Percentiles rank a stretch among this genome's conserved stretches.
Evolutionary conservation across 2,329 filamentous ascomycete genomes (phyloP).

Genomic region (Sporothrix mexicana): DNA sequence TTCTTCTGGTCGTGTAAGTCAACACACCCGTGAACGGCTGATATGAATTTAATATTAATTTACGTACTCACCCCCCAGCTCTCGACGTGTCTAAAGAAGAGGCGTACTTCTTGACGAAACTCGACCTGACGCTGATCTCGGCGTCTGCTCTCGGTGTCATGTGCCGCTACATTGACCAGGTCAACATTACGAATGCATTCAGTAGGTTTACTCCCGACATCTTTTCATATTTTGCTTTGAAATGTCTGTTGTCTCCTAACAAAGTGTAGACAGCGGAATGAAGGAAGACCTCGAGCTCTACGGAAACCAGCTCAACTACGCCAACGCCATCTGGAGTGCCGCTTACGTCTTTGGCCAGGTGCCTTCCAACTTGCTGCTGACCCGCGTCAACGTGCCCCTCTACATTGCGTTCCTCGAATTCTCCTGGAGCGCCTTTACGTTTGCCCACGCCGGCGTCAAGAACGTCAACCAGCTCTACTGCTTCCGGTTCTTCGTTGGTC

Average conservation of each 20-base stretch:
- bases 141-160: slow-evolving; percentile 41
- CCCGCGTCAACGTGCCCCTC: slow-evolving; percentile 40
- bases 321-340: slow-evolving; percentile 52
- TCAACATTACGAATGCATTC: slow-evolving; percentile 43
- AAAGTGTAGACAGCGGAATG: slow-evolving; percentile 40
- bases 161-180: slow-evolving; percentile 42
- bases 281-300: slow-evolving; percentile 44
- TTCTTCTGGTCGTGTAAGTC: slow-evolving; percentile 41
- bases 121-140: slow-evolving; percentile 42
- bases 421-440: slow-evolving; percentile 41
- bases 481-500: slow-evolving; percentile 42
- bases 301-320: slow-evolving; percentile 45
- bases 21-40: too few relatives aligned
- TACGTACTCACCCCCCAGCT: slow-evolving; percentile 3
- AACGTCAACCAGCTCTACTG: slow-evolving; percentile 41
- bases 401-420: slow-evolving; percentile 59
- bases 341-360: slow-evolving; percentile 44
- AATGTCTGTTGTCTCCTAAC: too few relatives aligned
- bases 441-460: slow-evolving; percentile 41
- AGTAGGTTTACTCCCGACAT: slow-evolving; percentile 32
- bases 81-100: slow-evolving; percentile 41
- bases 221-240: too few relatives aligned
- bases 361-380: slow-evolving; percentile 55
- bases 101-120: slow-evolving; percentile 41
- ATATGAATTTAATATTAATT: too few relatives aligned